Evolutionary conservation across 164 flowering plant species (phyloP).

Genomic region (Brasenia schreberi): DNA sequence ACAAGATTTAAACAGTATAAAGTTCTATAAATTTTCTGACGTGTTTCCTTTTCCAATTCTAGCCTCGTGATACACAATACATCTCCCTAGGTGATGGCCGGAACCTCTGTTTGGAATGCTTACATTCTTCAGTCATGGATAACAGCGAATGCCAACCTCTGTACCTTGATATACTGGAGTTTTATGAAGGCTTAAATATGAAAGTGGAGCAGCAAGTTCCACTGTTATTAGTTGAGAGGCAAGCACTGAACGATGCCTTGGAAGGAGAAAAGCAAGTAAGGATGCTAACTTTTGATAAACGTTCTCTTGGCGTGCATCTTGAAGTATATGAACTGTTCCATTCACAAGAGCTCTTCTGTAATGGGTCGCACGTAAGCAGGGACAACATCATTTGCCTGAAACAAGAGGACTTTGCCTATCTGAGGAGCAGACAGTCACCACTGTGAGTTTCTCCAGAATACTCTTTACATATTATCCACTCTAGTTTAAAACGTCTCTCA

Average conservation of each 20-base stretch:
- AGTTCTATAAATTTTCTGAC: neutral
- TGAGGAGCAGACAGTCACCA: constrained; percentile 78
- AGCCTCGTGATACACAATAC: constrained; percentile 53
- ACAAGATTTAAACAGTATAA: neutral
- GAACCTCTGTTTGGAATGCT: constrained; percentile 78
- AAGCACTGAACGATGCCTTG: constrained; percentile 79
- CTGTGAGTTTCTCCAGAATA: constrained; percentile 31
- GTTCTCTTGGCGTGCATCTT: neutral
- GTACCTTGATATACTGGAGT: constrained; percentile 51
- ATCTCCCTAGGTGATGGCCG: constrained; percentile 68
- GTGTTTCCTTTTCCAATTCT: constrained; percentile 5
- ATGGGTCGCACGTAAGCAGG: constrained; percentile 29
- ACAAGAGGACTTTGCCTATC: constrained; percentile 85
- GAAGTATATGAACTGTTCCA: neutral
- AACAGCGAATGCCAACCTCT: constrained; percentile 68
- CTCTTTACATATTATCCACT: neutral
- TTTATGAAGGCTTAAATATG: constrained; percentile 68
- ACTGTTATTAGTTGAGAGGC: constrained; percentile 72
- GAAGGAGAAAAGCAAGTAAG: constrained; percentile 76
- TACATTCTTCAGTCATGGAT: constrained; percentile 76
- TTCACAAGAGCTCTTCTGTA: neutral
- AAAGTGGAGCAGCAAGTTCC: constrained; percentile 75
- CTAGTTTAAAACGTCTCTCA: neutral
- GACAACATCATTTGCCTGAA: constrained; percentile 86
- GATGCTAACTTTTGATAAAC: neutral